phyloP scores from a whole-genome alignment of 2,329 filamentous ascomycete genomes.

The Fusarium begoniae region DNA sequence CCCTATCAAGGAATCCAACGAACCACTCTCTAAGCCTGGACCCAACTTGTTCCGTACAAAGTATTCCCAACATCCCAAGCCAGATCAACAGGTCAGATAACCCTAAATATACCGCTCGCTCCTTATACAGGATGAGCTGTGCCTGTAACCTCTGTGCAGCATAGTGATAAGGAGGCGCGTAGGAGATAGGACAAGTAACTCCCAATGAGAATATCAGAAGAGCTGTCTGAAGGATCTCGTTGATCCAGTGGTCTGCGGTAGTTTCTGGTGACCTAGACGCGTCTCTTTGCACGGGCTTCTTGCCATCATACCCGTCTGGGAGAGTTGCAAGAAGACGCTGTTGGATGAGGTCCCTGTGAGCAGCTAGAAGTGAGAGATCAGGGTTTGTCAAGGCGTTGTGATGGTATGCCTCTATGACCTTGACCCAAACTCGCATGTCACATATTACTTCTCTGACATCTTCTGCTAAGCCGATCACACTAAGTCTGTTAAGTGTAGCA shows the following conservation, averaged over 20 bases:
- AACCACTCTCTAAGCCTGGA: not conserved
- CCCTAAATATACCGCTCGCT: fast-evolving
- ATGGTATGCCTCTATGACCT: not conserved
- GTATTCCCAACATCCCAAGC: not conserved
- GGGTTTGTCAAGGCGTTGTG: not conserved
- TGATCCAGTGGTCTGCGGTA: not conserved
- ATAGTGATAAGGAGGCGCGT: not conserved
- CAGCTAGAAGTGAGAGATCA: not conserved
- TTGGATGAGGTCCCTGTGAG: conserved; percentile 7
- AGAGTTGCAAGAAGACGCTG: not conserved
- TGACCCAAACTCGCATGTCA: not conserved
- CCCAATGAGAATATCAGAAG: not conserved
- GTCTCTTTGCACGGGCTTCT: not conserved
- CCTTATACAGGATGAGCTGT: not conserved
- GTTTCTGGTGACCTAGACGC: fast-evolving
- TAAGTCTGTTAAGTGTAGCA: too few species aligned
- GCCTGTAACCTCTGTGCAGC: not conserved
- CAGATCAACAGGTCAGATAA: not conserved
- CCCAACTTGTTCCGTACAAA: not conserved
- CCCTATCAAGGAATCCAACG: fast-evolving
- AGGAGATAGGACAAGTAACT: not conserved
- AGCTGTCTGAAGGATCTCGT: not conserved
- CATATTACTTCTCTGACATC: not conserved
- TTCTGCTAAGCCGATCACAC: too few species aligned
- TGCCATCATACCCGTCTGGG: not conserved